These are phyloP conservation scores for Xylariaceae sp. DNA, from an alignment of 2,329 filamentous ascomycete species.

Conservation along the genomic window DNA sequence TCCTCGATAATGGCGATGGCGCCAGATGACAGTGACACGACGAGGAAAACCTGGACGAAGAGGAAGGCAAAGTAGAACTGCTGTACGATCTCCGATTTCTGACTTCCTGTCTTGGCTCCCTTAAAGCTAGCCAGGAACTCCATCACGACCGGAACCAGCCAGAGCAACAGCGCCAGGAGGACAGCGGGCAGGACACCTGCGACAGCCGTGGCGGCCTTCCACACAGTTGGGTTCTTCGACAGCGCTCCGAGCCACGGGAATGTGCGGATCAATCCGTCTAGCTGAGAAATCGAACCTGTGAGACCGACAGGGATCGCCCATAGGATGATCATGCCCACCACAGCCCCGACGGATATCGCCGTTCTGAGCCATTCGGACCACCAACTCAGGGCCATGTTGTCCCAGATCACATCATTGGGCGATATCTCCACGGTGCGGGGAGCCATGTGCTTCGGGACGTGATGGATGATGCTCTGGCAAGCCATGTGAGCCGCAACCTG, in stretches of 20 bases:
- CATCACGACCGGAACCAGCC: conserved; percentile 76
- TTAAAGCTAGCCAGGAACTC: conserved; percentile 66
- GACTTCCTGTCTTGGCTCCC: conserved; percentile 76
- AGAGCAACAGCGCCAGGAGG: conserved; percentile 69
- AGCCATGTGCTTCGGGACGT: conserved; percentile 88
- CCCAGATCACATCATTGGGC: conserved; percentile 89
- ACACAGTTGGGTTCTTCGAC: conserved; percentile 49
- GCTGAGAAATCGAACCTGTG: conserved; percentile 74
- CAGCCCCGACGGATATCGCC: conserved; percentile 56
- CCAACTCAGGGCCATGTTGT: conserved; percentile 94
- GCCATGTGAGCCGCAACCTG: conserved; percentile 98
- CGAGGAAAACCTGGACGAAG: conserved; percentile 90
- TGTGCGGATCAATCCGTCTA: conserved; percentile 61
- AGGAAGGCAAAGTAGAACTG: conserved; percentile 90
- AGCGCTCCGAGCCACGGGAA: conserved; percentile 70
- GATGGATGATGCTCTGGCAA: conserved; percentile 85
- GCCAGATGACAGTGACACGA: conserved; percentile 77
- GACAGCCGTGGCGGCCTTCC: conserved; percentile 58
- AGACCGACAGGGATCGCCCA: conserved; percentile 91
- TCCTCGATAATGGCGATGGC: conserved; percentile 59
- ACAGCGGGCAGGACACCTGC: conserved; percentile 82
- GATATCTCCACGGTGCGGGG: conserved; percentile 91
- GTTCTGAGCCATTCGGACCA: conserved; percentile 81
- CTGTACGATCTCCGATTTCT: conserved; percentile 78
- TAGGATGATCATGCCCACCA: conserved; percentile 72